phyloP scores from a whole-genome alignment of 2,329 filamentous ascomycete genomes.

The Penicillium sp. region DNA sequence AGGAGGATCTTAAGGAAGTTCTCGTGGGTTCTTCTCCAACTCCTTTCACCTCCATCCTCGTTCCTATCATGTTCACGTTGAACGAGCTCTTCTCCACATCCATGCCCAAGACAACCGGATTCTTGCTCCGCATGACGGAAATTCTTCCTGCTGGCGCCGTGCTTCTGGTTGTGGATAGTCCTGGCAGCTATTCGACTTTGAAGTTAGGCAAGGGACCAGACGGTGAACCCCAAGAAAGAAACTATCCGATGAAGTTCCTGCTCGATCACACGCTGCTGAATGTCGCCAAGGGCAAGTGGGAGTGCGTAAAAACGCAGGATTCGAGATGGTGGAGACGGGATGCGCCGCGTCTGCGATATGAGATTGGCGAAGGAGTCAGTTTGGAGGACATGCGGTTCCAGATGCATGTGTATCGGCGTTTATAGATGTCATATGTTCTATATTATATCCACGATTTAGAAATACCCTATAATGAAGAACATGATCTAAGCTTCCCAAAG shows the following conservation, averaged over 20 bases:
- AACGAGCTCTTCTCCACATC: conserved; percentile 88
- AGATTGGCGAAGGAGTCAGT: conserved; percentile 79
- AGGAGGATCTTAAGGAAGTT: conserved; percentile 39
- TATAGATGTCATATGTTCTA: conserved; percentile 17
- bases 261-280: conserved; percentile 73
- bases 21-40: conserved; percentile 16
- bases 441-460: neutral
- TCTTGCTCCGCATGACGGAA: conserved; percentile 67
- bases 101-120: conserved; percentile 68
- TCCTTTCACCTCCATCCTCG: conserved; percentile 46
- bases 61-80: conserved; percentile 88
- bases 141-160: conserved; percentile 57
- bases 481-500: conserved; percentile 4
- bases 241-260: conserved; percentile 92
- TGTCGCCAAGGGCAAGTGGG: conserved; percentile 57
- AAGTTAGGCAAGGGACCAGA: conserved; percentile 55
- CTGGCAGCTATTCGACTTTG: conserved; percentile 86
- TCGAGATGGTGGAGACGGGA: conserved; percentile 80
- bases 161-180: conserved; percentile 84
- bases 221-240: conserved; percentile 47
- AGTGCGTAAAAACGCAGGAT: conserved; percentile 69
- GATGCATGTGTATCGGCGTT: conserved; percentile 69
- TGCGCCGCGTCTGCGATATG: conserved; percentile 62
- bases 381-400: conserved; percentile 96
- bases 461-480: conserved; percentile 7